phyloP scores from a whole-genome alignment of 768 basidiomycete genomes.

The Favolaschia claudopus region DNA sequence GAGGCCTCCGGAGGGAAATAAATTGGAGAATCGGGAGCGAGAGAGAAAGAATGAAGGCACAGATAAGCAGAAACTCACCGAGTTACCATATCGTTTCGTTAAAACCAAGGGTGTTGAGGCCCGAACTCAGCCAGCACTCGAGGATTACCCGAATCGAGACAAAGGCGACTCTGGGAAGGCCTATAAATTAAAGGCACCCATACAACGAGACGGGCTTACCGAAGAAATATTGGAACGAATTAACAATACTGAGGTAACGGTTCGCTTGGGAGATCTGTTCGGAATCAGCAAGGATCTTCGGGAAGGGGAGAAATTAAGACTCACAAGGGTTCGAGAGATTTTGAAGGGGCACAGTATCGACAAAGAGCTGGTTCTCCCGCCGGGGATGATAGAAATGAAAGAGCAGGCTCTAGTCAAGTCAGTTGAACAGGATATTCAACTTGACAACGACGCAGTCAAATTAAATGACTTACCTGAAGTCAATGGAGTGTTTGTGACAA shows the following conservation, averaged over 20 bases:
- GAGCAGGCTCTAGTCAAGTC: not conserved
- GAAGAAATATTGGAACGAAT: slow-evolving; percentile 13
- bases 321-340: slow-evolving; percentile 1
- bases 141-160: not conserved
- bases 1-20: slow-evolving; percentile 16
- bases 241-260: slow-evolving; percentile 13
- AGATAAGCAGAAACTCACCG: not conserved
- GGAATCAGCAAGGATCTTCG: slow-evolving; percentile 13
- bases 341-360: not conserved
- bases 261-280: slow-evolving; percentile 7
- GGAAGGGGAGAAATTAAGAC: slow-evolving; percentile 7
- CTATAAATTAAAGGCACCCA: slow-evolving; percentile 11
- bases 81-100: slow-evolving; percentile 12
- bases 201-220: slow-evolving; percentile 12
- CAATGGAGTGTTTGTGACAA: slow-evolving; percentile 6
- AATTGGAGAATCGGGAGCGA: not conserved
- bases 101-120: slow-evolving; percentile 4
- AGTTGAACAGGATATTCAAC: not conserved
- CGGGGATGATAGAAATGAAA: not conserved
- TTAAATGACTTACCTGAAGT: slow-evolving; percentile 8
- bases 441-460: not conserved
- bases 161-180: not conserved
- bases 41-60: not conserved
- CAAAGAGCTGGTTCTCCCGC: not conserved
- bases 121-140: slow-evolving; percentile 10